Conservation (phyloP, 192 early-diverging fungal genomes). For the Linnemannia exigua region DNA sequence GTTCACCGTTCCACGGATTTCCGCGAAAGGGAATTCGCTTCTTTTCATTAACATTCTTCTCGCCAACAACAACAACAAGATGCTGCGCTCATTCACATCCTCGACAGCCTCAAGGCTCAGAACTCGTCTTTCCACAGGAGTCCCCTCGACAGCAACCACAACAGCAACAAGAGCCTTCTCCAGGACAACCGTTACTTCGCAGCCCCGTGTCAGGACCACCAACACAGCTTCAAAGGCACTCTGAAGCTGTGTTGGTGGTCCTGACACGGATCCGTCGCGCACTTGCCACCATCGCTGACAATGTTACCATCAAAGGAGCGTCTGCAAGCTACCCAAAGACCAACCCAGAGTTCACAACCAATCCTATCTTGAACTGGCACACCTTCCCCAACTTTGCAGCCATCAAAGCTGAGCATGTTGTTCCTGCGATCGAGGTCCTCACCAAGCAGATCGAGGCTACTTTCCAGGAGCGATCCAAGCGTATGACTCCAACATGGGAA, state of each 20-base stretch:
- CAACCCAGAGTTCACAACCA: slow-evolving; percentile 33
- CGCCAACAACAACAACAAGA: no score
- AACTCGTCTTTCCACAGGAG: background rate
- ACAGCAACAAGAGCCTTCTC: background rate
- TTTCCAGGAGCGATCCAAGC: slow-evolving; percentile 59
- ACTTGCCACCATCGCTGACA: slow-evolving; percentile 33
- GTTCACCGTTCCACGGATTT: background rate
- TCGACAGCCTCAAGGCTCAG: background rate
- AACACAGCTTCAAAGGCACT: background rate
- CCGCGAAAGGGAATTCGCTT: background rate
- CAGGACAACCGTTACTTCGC: background rate
- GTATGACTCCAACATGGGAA: slow-evolving; percentile 67
- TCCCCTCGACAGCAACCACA: background rate
- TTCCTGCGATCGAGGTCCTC: slow-evolving; percentile 61
- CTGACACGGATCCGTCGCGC: slow-evolving; percentile 46
- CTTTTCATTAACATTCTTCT: background rate
- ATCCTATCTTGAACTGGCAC: slow-evolving; percentile 62
- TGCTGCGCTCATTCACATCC: slow-evolving; percentile 10
- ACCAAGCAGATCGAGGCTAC: slow-evolving; percentile 53
- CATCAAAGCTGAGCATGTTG: slow-evolving; percentile 57
- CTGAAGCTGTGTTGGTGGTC: no score
- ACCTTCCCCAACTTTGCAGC: slow-evolving; percentile 67
- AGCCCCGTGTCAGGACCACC: background rate
- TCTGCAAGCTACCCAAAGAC: background rate
- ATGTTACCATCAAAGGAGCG: background rate